phyloP scores from a whole-genome alignment of 2,329 filamentous ascomycete genomes.

The Drechslerella coelobrocha region DNA sequence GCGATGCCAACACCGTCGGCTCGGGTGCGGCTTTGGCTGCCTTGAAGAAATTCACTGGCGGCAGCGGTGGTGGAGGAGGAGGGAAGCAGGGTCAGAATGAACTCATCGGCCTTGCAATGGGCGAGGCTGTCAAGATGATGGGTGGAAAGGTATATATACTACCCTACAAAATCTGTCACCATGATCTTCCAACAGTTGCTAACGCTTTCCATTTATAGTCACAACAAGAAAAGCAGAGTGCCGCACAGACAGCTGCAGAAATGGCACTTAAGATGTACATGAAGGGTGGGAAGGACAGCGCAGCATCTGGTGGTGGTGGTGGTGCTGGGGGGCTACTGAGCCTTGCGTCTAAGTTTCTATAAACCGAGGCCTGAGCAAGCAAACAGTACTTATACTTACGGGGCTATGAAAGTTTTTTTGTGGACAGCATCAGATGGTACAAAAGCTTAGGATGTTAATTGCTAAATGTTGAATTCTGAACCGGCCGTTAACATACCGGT shows the following conservation, averaged over 20 bases:
- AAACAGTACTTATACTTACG: no score
- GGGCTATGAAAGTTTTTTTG: no score
- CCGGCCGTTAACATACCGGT: not conserved
- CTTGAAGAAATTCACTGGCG: slow-evolving; percentile 76
- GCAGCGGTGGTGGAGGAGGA: slow-evolving; percentile 61
- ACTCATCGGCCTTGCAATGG: slow-evolving; percentile 86
- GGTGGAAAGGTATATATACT: slow-evolving; percentile 64
- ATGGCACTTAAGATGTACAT: slow-evolving; percentile 52
- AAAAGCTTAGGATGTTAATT: no score
- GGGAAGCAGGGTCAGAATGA: slow-evolving; percentile 70
- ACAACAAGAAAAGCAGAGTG: slow-evolving; percentile 49
- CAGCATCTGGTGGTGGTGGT: slow-evolving; percentile 18
- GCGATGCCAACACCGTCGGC: slow-evolving; percentile 67
- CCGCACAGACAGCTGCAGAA: slow-evolving; percentile 47
- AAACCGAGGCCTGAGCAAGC: not conserved
- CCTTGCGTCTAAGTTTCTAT: slow-evolving; percentile 35
- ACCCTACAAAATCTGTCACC: not conserved
- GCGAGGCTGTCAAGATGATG: slow-evolving; percentile 80
- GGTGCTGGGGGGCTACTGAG: slow-evolving; percentile 24
- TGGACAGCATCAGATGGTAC: not conserved
- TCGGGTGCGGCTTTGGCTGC: slow-evolving; percentile 80
- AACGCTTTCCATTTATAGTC: slow-evolving; percentile 14
- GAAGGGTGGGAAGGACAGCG: slow-evolving; percentile 50
- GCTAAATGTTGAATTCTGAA: no score
- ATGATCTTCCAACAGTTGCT: not conserved